Base-by-base conservation (phyloP, 257 asterid genomes). In the Solanum chiquidenum region DNA sequence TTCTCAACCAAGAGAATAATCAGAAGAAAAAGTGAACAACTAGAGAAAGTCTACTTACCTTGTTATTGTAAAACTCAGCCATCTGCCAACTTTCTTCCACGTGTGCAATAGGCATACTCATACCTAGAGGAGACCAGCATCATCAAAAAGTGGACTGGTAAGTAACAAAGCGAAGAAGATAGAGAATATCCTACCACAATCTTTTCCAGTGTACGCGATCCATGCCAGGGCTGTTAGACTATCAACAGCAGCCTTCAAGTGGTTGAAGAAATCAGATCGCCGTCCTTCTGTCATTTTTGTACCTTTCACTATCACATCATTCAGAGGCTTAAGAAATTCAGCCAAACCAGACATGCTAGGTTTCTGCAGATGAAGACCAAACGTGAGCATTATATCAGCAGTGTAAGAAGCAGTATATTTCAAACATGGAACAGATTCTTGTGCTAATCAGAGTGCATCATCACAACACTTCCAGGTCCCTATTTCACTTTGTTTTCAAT, bases 51-150 rank as follows among this genome's bases (percentile, higher is more conserved):
- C 80, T 82, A 42, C 55, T 49, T 86, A 96, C 99, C 99, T 97
- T 97, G 90, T 97, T 97, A 89, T 94, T 92, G 83, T 94, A 97
- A 88, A 97, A 97, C 90, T 97, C 99, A 60, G 99, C 99, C 98
- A 94, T 96, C 90, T 96, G 99, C 99, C 99, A 97, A 91, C 96
- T 96, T 91, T 97, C 99, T 91, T 97, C 99, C 74, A 97, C 98
- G 52, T 97, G 99, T 82, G 98, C 98, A 89, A 90, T 96, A 83
- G 99, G 99, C 99, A 97, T 94, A 93, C 97, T 96, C 98, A 96
- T 92, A 88, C 99, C 99, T 97, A 91, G 55, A 85, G 37, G 33
- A 69, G 33, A 80, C 73, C 68, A 74, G 77, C 83, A 69, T 84
- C 69, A 20, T 83, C 52, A 69, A 89, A 82, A 58, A 49, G 69